Evolutionary conservation across 2,329 filamentous ascomycete genomes (phyloP), one percentile per base, ranked within the genome.

Genomic region (Talaromyces sp.): DNA sequence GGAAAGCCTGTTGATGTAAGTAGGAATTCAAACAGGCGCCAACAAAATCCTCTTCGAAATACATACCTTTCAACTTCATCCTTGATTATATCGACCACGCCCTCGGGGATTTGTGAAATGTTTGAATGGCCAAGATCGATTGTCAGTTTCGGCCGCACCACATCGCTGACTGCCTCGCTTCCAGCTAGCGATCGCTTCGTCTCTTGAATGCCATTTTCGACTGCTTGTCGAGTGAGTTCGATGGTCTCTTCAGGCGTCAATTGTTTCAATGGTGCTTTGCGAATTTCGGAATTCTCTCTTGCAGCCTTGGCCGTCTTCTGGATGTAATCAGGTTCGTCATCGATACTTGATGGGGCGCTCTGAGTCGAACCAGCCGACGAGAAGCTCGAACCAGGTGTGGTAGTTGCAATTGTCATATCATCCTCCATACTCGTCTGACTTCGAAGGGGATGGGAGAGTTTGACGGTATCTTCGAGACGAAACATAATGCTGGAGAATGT

Each of bases 11-110:
- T 2, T 45, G 3, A 43, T 3, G 39, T 59, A 13, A 59, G 37
- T 19, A 7, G 11, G 37, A 25, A 37, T n/a, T 37, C 52, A 39
- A 17, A 37, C 11, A 37, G 22, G 10, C 6, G 10, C 4, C 10
- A 22, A 37, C 5, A 31, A 31, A 56, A 15, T 5, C 2, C 15
- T 37, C 10, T 22, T 39, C 33, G 7, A 75, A 67, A 10, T 22
- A 47, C 52, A 35, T 70, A 83, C 81, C 81, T 77, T 73, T 83
- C 82, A 54, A 85, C 82, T 68, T 84, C 82, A 70, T 83, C 77
- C 70, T 83, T 83, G 65, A 85, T 81, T 54, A 83, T 78, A 70
- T 83, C 80, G 13, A 84, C 78, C 33, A 84, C 81, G 41, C 80
- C 77, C 63, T 81, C 79, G 1, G 83, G 83, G 64, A 84, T 79